Evolutionary conservation across 1,284 basidiomycete species (phyloP).

Genomic region (Ustilago vetiveriae): DNA sequence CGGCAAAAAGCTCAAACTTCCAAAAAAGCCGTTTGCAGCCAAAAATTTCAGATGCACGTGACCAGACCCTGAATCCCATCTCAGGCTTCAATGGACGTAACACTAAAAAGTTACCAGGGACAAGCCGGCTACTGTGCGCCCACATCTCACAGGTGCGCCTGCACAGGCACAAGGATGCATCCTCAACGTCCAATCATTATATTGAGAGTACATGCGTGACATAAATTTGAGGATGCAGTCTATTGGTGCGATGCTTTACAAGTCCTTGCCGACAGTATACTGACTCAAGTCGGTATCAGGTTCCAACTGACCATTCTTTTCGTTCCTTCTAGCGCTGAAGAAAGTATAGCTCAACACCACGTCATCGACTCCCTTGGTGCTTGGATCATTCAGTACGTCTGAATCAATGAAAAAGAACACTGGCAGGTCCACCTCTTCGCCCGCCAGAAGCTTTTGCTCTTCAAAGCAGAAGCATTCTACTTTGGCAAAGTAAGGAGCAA

Average conservation of each 20-base stretch:
- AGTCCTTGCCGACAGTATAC: constrained; percentile 54
- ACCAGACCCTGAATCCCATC: constrained; percentile 35
- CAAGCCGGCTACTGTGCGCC: too few relatives aligned
- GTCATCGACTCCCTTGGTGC: constrained; percentile 85
- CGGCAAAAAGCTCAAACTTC: too few relatives aligned
- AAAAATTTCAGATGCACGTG: constrained; percentile 41
- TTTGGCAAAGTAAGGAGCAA: constrained; percentile 98
- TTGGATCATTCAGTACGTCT: constrained; percentile 90
- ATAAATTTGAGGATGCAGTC: too few relatives aligned
- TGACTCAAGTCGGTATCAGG: constrained; percentile 62
- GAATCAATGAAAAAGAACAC: constrained; percentile 98
- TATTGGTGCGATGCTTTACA: too few relatives aligned
- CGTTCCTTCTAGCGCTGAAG: constrained; percentile 75
- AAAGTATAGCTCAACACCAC: constrained; percentile 96
- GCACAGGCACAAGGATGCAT: too few relatives aligned
- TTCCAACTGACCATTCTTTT: constrained; percentile 64
- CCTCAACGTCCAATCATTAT: too few relatives aligned
- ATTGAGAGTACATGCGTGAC: too few relatives aligned
- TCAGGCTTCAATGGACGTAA: too few relatives aligned
- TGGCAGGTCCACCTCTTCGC: constrained; percentile 97
- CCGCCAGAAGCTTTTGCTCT: constrained; percentile 92
- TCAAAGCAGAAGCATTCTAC: constrained; percentile 99
- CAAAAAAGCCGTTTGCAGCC: too few relatives aligned
- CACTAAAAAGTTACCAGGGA: too few relatives aligned
- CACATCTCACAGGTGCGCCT: too few relatives aligned